phyloP scores from a whole-genome alignment of 2,329 filamentous ascomycete genomes.

The Ceratocystis alfenasii region DNA sequence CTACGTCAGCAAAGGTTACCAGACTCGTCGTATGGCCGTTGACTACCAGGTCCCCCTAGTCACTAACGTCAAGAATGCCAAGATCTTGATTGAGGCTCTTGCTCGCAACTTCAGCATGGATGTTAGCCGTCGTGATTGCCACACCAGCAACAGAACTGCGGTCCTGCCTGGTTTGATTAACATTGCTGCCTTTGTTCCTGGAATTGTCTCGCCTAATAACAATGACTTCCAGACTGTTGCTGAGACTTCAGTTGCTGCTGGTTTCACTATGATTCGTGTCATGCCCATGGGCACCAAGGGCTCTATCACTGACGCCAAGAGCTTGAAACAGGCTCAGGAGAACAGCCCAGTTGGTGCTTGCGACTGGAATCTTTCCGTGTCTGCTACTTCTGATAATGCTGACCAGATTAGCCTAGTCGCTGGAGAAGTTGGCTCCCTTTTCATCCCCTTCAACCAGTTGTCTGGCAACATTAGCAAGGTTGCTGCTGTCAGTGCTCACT shows the following conservation, averaged over 20 bases:
- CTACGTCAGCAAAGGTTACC: slow-evolving; percentile 97
- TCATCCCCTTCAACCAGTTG: slow-evolving; percentile 72
- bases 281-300: slow-evolving; percentile 65
- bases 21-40: slow-evolving; percentile 92
- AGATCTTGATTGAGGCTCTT: slow-evolving; percentile 90
- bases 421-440: slow-evolving; percentile 64
- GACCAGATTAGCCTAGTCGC: slow-evolving; percentile 62
- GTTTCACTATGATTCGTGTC: slow-evolving; percentile 69
- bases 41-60: slow-evolving; percentile 94
- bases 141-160: slow-evolving; percentile 72
- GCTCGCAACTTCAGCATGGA: slow-evolving; percentile 77
- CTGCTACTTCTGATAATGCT: slow-evolving; percentile 59
- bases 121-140: slow-evolving; percentile 74
- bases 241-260: slow-evolving; percentile 59
- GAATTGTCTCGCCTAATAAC: slow-evolving; percentile 51
- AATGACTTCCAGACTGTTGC: slow-evolving; percentile 58
- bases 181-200: slow-evolving; percentile 67
- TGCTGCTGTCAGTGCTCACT: slow-evolving; percentile 65
- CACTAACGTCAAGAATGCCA: slow-evolving; percentile 98
- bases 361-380: slow-evolving; percentile 70
- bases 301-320: slow-evolving; percentile 58
- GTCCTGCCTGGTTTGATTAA: slow-evolving; percentile 66
- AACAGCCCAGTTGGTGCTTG: slow-evolving; percentile 58
- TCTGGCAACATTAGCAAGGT: slow-evolving; percentile 78
- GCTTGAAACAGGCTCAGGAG: slow-evolving; percentile 59